phyloP scores from a whole-genome alignment of 164 flowering plant species.

The Chloranthus sessilifolius region DNA sequence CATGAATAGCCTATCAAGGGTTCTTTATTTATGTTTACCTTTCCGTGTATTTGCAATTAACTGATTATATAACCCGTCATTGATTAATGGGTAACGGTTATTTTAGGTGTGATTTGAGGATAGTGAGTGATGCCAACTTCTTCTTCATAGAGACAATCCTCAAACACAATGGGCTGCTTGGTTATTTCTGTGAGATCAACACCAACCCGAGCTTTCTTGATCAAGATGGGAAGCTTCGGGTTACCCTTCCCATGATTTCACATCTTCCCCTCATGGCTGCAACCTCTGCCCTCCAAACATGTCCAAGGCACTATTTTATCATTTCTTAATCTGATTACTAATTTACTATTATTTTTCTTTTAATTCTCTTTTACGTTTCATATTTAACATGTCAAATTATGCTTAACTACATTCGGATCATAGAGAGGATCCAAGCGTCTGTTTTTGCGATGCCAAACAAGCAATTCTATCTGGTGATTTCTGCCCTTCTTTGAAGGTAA shows the following conservation, averaged over 20 bases:
- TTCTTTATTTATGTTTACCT: background rate
- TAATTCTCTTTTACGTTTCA: background rate
- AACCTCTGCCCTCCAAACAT: conserved; percentile 76
- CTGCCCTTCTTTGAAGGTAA: conserved; percentile 64
- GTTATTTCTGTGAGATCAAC: conserved; percentile 62
- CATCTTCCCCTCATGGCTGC: conserved; percentile 55
- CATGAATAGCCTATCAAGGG: background rate
- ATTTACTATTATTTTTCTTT: background rate
- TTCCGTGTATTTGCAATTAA: too few species aligned
- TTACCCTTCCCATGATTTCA: conserved; percentile 62
- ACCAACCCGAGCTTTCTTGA: conserved; percentile 65
- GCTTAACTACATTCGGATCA: too few species aligned
- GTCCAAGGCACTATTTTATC: conserved; percentile 65
- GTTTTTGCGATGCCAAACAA: background rate
- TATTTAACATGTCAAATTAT: conserved; percentile 40
- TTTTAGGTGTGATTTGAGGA: conserved; percentile 76
- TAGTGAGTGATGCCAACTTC: conserved; percentile 76
- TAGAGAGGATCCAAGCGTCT: conserved; percentile 46
- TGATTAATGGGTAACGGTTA: background rate
- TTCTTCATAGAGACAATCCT: conserved; percentile 79
- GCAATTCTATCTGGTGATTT: conserved; percentile 62
- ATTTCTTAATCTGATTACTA: background rate
- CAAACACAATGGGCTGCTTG: conserved; percentile 49
- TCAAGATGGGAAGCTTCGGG: conserved; percentile 57
- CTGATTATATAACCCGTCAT: too few species aligned